Evolutionary conservation across 345 rosid genomes (phyloP), one percentile per base, ranked within the genome.

Genomic region (Erodium maritimum): DNA sequence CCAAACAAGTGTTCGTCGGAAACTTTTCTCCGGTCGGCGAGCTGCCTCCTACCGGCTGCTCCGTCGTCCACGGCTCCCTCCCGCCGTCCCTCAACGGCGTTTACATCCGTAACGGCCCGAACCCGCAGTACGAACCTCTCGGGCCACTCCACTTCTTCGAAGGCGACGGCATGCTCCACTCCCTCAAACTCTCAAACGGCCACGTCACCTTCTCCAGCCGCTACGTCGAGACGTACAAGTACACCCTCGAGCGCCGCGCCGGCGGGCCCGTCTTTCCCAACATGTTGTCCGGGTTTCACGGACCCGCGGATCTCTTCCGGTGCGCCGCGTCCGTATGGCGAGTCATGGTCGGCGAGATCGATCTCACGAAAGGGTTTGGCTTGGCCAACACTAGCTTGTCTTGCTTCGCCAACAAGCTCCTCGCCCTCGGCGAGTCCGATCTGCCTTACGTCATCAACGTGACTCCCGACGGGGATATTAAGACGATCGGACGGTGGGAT

Each of bases 91-190:
- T 84, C 22, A 76, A 75, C 4, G 91, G 91, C 22, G 83, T 85
- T 0, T 84, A 79, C 66, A 73, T 84, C 45, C 81, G 90, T 16
- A 81, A 81, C 6, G 90, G 87, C 23, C 90, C 90, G 0, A 84
- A 81, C 66, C 87, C 87, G 0, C 87, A 84, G 67, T 79, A 57
- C 77, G 72, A 75, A 5, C 90, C 90, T 20, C 76, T 75, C 0
- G 90, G 85, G 5, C 84, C 89, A 23, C 80, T 80, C 74, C 89
- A 83, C 65, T 61, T 80, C 16, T 83, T 83, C 57, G 89, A 83
- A 21, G 89, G 89, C 1, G 89, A 83, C 12, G 86, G 89, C 17
- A 83, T 83, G 89, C 80, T 83, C 59, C 89, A 80, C 73, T 63
- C 86, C 55, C 73, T 80, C 11, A 58, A 64, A 21, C 73, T 83